Evolutionary conservation across 805 yeast species (phyloP), one percentile per base, ranked within the genome.

Genomic region (Ogataea parapolymorpha): DNA sequence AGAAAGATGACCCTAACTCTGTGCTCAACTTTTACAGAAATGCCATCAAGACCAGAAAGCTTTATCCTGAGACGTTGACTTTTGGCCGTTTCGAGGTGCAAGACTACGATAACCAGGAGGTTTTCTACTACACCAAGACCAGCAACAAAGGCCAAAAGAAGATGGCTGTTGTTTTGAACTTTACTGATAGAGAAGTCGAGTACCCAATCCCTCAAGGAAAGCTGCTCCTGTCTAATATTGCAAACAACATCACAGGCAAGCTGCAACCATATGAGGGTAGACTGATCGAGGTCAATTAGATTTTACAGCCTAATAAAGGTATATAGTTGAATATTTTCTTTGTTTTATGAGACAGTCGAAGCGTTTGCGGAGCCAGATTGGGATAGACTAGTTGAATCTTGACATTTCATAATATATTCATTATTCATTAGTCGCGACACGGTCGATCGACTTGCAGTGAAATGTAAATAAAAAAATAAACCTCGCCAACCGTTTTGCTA

Each of bases 11-110:
- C 53, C 70, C 72, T 5, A 48, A 67, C 32, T 75, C 80, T 0
- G 62, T 74, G 23, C 63, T 68, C 48, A 52, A 57, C 45, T 76
- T 72, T 61, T 76, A 74, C 70, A 65, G 64, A 46, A 61, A 63
- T 46, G 66, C 72, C 5, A 54, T 77, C 48, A 49, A 51, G 31
- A 41, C 66, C 10, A 71, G 82, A 62, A 73, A 72, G 55, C 55
- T 57, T 32, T 54, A 67, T 61, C 66, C 65, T 48, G 75, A 74
- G 29, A 46, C 68, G 12, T 58, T 74, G 37, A 62, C 68, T 30
- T 70, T 72, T 52, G 82, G 82, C 17, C 34, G 33, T 28, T 68
- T 75, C 44, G 66, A 67, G 38, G 56, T 71, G 30, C 50, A 70
- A 41, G 79, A 76, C 52, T 54, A 55, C 44, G 71, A 70, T 16